phyloP scores from a whole-genome alignment of 306 rosid genomes.

The Crotalaria pallida region DNA sequence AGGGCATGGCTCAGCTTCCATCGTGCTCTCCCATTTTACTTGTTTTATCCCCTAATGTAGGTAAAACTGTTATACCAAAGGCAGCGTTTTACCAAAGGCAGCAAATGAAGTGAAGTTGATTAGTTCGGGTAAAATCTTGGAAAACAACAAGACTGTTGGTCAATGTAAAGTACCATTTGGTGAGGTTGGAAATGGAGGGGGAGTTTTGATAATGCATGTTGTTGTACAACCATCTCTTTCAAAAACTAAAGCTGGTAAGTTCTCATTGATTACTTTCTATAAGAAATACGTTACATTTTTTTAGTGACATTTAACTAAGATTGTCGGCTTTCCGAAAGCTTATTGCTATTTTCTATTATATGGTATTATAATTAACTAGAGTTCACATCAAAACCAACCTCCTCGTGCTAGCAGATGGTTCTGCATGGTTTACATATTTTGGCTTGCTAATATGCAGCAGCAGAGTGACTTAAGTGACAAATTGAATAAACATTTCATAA shows the following conservation, averaged over 20 bases:
- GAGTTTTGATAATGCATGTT: conserved; percentile 71
- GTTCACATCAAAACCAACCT: conserved; percentile 2
- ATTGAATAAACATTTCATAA: background rate
- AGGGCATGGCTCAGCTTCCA: background rate
- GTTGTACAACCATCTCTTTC: conserved; percentile 84
- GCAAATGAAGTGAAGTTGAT: conserved; percentile 95
- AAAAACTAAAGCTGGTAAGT: conserved; percentile 77
- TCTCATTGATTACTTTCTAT: conserved; percentile 1
- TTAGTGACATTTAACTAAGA: background rate
- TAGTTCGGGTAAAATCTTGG: conserved; percentile 89
- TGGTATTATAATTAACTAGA: conserved; percentile 4
- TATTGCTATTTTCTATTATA: background rate
- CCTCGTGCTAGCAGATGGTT: conserved; percentile 9
- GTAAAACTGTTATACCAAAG: conserved; percentile 82
- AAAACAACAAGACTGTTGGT: conserved; percentile 91
- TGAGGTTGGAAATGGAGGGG: conserved; percentile 65
- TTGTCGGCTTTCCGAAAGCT: background rate
- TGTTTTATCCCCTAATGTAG: conserved; percentile 32
- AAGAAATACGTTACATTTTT: background rate
- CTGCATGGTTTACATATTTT: conserved; percentile 8
- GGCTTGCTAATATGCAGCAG: background rate
- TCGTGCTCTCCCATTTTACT: conserved; percentile 3
- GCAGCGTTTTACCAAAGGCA: conserved; percentile 80
- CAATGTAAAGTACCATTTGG: conserved; percentile 87
- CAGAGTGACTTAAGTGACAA: background rate